Evolutionary conservation across 2,329 filamentous ascomycete species (phyloP).

Genomic region (Huntiella omanensis): DNA sequence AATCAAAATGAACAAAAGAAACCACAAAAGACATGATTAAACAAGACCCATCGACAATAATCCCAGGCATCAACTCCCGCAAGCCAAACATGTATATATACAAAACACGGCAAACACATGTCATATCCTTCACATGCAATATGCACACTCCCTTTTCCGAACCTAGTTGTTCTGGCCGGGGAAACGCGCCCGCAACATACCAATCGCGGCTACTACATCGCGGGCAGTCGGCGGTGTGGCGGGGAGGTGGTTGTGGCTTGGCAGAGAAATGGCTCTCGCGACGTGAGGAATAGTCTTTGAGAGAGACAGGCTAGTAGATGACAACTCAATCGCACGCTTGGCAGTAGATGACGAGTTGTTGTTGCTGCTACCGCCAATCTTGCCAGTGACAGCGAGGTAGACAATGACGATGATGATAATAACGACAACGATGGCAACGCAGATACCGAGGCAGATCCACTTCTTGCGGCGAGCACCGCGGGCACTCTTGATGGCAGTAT

Average conservation of each 20-base stretch:
- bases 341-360: constrained; percentile 16
- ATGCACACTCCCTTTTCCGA: neutral
- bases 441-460: constrained; percentile 81
- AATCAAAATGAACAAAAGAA: constrained; percentile 1
- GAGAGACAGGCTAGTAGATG: constrained; percentile 1
- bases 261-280: neutral
- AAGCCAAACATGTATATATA: neutral
- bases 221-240: neutral
- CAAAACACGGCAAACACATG: neutral
- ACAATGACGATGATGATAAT: constrained; percentile 32
- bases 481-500: constrained; percentile 64
- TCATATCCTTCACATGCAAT: neutral
- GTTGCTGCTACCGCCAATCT: constrained; percentile 15
- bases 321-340: constrained; percentile 14
- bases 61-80: neutral
- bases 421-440: constrained; percentile 33
- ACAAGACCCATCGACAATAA: neutral
- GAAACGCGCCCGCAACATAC: constrained; percentile 5
- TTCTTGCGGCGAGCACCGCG: constrained; percentile 75
- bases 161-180: constrained; percentile 3
- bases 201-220: constrained; percentile 3
- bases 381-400: constrained; percentile 20
- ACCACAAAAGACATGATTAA: neutral
- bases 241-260: constrained; percentile 6
- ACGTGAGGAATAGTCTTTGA: constrained; percentile 3